phyloP scores from a whole-genome alignment of 768 basidiomycete species.

The Phaeolepiota aurea region DNA sequence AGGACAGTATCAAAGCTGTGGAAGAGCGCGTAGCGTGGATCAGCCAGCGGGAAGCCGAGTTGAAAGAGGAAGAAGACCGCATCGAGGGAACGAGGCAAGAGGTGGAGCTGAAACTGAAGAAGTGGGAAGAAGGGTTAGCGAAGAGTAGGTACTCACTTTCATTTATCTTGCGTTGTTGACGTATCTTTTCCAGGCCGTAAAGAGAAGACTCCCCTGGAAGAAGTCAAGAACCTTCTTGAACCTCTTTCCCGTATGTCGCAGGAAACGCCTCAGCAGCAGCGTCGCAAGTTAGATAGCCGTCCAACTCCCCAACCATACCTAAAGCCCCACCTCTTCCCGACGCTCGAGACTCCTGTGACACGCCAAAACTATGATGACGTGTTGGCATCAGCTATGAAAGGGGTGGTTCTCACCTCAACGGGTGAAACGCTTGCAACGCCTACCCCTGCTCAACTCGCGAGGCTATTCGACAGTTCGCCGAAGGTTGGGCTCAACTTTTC shows the following conservation, averaged over 20 bases:
- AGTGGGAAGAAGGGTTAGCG: conserved; percentile 25
- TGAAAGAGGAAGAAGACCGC: conserved; percentile 41
- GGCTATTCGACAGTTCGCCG: conserved; percentile 61
- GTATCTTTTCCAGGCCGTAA: conserved; percentile 26
- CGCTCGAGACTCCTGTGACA: conserved; percentile 47
- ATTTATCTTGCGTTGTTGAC: background rate
- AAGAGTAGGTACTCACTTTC: conserved; percentile 4
- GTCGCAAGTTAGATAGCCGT: conserved; percentile 11
- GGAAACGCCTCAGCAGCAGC: conserved; percentile 15
- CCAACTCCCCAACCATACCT: conserved; percentile 16
- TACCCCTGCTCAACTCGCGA: conserved; percentile 53
- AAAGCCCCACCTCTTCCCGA: conserved; percentile 11
- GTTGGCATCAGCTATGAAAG: conserved; percentile 57
- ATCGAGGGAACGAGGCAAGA: conserved; percentile 38
- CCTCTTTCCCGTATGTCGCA: conserved; percentile 29
- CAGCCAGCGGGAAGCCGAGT: conserved; percentile 40
- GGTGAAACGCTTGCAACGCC: conserved; percentile 72
- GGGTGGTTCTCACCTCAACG: conserved; percentile 72
- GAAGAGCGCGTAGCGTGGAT: conserved; percentile 45
- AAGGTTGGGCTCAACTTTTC: conserved; percentile 68
- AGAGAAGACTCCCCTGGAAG: conserved; percentile 59
- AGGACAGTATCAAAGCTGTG: conserved; percentile 35
- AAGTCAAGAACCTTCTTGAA: conserved; percentile 63
- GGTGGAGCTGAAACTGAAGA: conserved; percentile 40
- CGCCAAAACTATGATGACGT: conserved; percentile 25